phyloP scores from a whole-genome alignment of 2,329 filamentous ascomycete species.

The Fusarium liriodendri region DNA sequence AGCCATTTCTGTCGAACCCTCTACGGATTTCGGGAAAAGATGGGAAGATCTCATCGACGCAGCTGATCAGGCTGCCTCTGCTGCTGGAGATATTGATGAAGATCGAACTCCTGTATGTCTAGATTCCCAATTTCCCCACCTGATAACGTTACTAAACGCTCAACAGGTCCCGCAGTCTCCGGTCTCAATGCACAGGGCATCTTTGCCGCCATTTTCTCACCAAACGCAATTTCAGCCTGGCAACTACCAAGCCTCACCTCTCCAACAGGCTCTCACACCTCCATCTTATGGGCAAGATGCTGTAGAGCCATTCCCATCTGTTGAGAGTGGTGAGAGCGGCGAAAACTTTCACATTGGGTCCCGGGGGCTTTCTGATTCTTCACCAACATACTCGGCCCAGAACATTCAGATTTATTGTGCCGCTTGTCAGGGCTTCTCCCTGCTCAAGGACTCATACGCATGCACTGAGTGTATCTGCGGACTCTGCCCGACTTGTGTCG shows the following conservation, averaged over 20 bases:
- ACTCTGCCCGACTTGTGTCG: conserved; percentile 88
- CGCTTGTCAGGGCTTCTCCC: conserved; percentile 81
- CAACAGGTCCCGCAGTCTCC: conserved; percentile 72
- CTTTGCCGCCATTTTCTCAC: conserved; percentile 68
- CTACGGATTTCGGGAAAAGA: conserved; percentile 84
- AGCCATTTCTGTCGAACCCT: conserved; percentile 86
- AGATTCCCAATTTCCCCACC: neutral
- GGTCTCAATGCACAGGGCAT: conserved; percentile 71
- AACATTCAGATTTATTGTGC: conserved; percentile 92
- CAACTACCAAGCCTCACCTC: conserved; percentile 87
- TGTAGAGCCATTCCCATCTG: conserved; percentile 86
- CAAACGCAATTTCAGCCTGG: conserved; percentile 71
- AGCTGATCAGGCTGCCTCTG: conserved; percentile 77
- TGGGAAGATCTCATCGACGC: conserved; percentile 98
- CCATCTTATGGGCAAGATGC: conserved; percentile 76
- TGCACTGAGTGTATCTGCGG: conserved; percentile 98
- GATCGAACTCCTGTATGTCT: conserved; percentile 82
- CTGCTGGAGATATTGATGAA: conserved; percentile 90
- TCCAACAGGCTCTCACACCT: conserved; percentile 91
- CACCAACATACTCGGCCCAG: conserved; percentile 78
- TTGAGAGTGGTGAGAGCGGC: conserved; percentile 81
- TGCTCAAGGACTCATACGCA: conserved; percentile 86
- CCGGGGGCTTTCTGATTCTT: conserved; percentile 75
- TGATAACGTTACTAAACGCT: conserved; percentile 36
- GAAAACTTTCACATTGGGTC: conserved; percentile 78